Percentiles rank a stretch among this genome's conserved stretches.
Conservation (phyloP, 1,284 basidiomycete genomes). For the Sanghuangporus baumii region DNA sequence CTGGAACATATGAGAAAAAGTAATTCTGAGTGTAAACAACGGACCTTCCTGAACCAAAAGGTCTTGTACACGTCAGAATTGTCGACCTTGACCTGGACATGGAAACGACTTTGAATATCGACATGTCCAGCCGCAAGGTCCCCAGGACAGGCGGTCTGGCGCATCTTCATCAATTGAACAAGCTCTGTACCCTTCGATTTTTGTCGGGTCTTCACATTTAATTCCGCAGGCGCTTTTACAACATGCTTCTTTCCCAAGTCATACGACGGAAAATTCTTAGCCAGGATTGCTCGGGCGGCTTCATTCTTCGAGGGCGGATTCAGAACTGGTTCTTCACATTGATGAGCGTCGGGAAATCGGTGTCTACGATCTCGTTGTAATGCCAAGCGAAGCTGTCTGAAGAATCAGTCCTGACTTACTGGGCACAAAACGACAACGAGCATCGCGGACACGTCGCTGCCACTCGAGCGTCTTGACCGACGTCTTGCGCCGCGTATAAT, state of each 20-base stretch:
- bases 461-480: constrained; percentile 24
- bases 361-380: background rate
- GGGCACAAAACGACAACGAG: constrained; percentile 51
- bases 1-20: background rate
- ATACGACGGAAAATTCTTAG: constrained; percentile 44
- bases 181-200: constrained; percentile 49
- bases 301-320: constrained; percentile 33
- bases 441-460: constrained; percentile 48
- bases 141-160: constrained; percentile 57
- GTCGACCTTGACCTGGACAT: constrained; percentile 41
- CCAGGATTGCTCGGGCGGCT: constrained; percentile 47
- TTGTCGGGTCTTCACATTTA: constrained; percentile 30
- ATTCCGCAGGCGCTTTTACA: constrained; percentile 20
- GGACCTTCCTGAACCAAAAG: constrained; percentile 68
- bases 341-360: constrained; percentile 33
- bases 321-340: constrained; percentile 33
- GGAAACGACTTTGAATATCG: constrained; percentile 48
- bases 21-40: background rate
- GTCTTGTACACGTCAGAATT: constrained; percentile 32
- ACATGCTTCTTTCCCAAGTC: constrained; percentile 9
- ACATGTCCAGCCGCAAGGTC: constrained; percentile 51
- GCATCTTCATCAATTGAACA: constrained; percentile 68
- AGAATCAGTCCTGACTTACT: constrained; percentile 34
- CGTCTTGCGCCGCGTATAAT: constrained; percentile 28
- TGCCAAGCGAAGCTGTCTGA: too few species aligned